phyloP scores from a whole-genome alignment of 2,329 filamentous ascomycete genomes.

The Neofusicoccum umdonicola region DNA sequence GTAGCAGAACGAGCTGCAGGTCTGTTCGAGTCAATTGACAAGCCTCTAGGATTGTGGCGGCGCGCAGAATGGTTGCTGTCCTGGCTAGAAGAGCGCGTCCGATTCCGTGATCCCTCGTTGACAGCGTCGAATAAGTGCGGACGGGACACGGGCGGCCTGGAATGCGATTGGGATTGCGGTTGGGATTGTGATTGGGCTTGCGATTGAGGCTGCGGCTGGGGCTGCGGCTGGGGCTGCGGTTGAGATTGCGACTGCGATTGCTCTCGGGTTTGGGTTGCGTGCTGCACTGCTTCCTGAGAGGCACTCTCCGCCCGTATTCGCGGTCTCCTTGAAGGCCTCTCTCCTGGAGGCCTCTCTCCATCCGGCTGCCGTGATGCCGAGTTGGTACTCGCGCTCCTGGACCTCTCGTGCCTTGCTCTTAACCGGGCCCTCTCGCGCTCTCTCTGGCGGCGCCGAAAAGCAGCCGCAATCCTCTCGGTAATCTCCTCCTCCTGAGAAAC shows the following conservation, averaged over 20 bases:
- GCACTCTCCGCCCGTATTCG: slow-evolving; percentile 36
- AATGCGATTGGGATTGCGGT: not conserved
- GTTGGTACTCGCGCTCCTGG: slow-evolving; percentile 33
- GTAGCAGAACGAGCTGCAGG: slow-evolving; percentile 63
- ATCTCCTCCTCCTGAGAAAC: slow-evolving; percentile 83
- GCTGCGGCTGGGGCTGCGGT: not conserved
- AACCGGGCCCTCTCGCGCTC: slow-evolving; percentile 48
- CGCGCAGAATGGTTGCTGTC: slow-evolving; percentile 41
- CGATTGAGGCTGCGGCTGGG: not conserved
- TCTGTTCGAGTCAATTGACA: slow-evolving; percentile 27
- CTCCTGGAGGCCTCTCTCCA: slow-evolving; percentile 31
- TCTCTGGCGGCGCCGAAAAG: slow-evolving; percentile 74
- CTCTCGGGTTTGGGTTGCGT: not conserved
- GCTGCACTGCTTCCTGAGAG: slow-evolving; percentile 22
- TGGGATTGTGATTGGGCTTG: not conserved
- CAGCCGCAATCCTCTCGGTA: slow-evolving; percentile 85
- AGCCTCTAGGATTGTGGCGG: slow-evolving; percentile 30
- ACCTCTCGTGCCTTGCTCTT: slow-evolving; percentile 38
- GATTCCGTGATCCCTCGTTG: slow-evolving; percentile 31
- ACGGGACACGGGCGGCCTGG: slow-evolving; percentile 45
- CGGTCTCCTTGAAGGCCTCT: slow-evolving; percentile 29
- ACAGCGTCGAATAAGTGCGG: slow-evolving; percentile 47
- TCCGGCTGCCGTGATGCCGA: slow-evolving; percentile 20
- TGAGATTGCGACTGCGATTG: not conserved
- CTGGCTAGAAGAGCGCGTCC: slow-evolving; percentile 48